Conservation (phyloP, 306 rosid species). For the Luffa acutangula region DNA sequence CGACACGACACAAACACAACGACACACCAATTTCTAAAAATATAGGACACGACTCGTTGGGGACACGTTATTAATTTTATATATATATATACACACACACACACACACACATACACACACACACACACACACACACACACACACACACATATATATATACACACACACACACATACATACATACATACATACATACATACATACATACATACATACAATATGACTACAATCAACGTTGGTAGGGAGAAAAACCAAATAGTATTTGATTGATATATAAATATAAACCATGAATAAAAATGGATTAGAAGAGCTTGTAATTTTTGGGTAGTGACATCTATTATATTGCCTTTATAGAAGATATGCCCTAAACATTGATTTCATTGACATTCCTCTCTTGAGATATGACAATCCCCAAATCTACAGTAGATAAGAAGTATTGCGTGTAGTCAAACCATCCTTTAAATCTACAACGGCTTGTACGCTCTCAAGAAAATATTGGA, state of each 20-base stretch:
- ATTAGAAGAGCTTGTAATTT: neutral
- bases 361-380: neutral
- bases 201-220: no score
- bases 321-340: neutral
- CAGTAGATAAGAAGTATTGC: neutral
- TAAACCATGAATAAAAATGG: neutral
- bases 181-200: no score
- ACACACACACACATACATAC: no score
- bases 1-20: no score
- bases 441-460: neutral
- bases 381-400: neutral
- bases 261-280: neutral
- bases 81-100: no score
- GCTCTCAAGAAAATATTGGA: neutral
- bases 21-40: no score
- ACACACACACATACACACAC: no score
- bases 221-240: no score
- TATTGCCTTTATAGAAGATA: neutral
- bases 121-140: no score
- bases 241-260: neutral
- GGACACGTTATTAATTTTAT: no score
- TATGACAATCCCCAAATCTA: neutral
- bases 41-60: no score
- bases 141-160: no score
- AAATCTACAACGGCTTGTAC: neutral